phyloP scores from a whole-genome alignment of 148 eudicot genomes.

The Agrostemma githago region DNA sequence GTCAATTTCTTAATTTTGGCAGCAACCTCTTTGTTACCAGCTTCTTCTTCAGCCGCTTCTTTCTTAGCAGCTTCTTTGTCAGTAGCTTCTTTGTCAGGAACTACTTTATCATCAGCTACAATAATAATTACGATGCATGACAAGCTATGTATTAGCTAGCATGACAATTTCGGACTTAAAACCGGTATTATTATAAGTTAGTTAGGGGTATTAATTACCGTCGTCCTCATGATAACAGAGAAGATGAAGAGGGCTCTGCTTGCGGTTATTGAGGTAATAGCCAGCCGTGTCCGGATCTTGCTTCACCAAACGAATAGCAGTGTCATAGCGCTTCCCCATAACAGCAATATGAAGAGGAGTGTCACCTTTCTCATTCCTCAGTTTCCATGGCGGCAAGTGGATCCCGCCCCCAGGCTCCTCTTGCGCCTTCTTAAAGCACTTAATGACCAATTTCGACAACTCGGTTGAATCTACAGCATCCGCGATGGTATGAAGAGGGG shows the following conservation, averaged over 20 bases:
- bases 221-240: too few relatives aligned
- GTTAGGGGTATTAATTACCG: not conserved
- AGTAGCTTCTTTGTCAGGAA: too few relatives aligned
- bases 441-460: not conserved
- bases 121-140: too few relatives aligned
- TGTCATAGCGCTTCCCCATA: not conserved
- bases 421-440: not conserved
- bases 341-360: not conserved
- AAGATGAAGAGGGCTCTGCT: too few relatives aligned
- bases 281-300: not conserved
- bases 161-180: not conserved
- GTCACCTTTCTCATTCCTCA: not conserved
- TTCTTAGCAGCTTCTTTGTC: too few relatives aligned
- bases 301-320: not conserved
- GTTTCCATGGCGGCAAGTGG: not conserved
- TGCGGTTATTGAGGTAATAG: not conserved
- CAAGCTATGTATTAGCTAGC: too few relatives aligned
- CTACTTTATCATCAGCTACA: too few relatives aligned
- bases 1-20: not conserved
- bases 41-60: too few relatives aligned
- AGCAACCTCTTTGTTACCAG: too few relatives aligned
- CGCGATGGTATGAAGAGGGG: constrained; percentile 1
- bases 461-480: too few relatives aligned
- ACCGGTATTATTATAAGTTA: not conserved
- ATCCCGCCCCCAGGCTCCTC: not conserved